Evolutionary conservation across 2,329 filamentous ascomycete species (phyloP).

Genomic region (Eurotiales sp.): DNA sequence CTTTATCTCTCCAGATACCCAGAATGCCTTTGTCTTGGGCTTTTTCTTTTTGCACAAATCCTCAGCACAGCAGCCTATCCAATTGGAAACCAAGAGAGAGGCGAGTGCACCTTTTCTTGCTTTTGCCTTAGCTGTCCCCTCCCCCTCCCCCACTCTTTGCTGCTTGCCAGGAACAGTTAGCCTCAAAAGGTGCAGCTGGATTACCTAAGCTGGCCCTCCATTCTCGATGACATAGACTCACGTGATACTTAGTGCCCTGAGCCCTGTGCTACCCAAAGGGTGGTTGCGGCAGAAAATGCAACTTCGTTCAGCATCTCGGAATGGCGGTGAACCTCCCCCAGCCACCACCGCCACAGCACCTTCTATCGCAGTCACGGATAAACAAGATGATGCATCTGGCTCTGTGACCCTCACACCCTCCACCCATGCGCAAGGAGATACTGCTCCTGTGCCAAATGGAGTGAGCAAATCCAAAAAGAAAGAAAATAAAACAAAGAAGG

Average conservation of each 20-base stretch:
- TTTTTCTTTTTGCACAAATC: not conserved
- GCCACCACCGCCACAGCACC: slow-evolving; percentile 9
- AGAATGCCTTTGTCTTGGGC: not conserved
- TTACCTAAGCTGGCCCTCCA: not conserved
- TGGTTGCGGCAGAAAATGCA: slow-evolving; percentile 1
- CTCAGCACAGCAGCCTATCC: not conserved
- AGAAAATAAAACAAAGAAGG: not conserved
- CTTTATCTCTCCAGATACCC: not conserved
- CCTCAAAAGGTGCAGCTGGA: not conserved
- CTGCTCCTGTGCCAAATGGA: not conserved
- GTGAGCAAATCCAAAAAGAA: not conserved
- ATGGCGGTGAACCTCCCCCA: slow-evolving; percentile 2
- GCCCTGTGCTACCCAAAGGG: slow-evolving; percentile 3
- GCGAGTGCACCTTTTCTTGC: not conserved
- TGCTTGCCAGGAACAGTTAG: slow-evolving; percentile 10
- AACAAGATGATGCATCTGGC: not conserved
- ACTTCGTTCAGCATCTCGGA: not conserved
- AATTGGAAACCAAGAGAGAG: not conserved
- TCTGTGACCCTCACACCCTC: not conserved
- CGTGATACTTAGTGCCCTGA: slow-evolving; percentile 9
- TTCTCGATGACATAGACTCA: not conserved
- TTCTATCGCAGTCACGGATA: no score
- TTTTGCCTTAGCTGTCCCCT: not conserved
- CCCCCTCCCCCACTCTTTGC: slow-evolving; percentile 2
- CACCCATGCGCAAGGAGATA: not conserved